These are phyloP conservation scores for Plectosphaerella sp. DNA, from an alignment of 2,329 filamentous ascomycete genomes.

Conservation along the genomic window DNA sequence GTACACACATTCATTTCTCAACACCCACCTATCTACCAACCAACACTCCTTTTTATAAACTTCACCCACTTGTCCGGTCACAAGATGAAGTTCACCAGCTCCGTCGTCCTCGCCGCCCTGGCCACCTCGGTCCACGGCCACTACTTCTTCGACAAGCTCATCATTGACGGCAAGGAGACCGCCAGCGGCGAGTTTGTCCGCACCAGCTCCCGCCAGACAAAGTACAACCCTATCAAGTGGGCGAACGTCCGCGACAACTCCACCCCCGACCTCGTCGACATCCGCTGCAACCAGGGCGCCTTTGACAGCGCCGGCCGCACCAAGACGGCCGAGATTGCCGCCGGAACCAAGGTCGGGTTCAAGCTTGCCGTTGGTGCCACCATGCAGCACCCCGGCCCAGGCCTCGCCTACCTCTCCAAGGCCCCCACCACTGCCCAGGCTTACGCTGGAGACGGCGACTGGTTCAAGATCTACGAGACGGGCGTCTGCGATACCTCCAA, in stretches of 20 bases:
- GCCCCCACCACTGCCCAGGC: constrained; percentile 34
- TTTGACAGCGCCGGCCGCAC: constrained; percentile 14
- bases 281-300: constrained; percentile 16
- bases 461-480: constrained; percentile 18
- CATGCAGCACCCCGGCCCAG: constrained; percentile 40
- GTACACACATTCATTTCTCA: too few relatives aligned
- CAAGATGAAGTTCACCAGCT: constrained; percentile 1
- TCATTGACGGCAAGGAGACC: constrained; percentile 1
- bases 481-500: constrained; percentile 11
- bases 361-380: constrained; percentile 44
- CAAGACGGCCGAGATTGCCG: constrained; percentile 12
- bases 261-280: constrained; percentile 3
- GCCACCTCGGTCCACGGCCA: constrained; percentile 1
- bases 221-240: constrained; percentile 13
- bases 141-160: constrained; percentile 5
- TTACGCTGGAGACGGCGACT: constrained; percentile 40
- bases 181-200: constrained; percentile 1
- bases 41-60: background rate
- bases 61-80: too few relatives aligned
- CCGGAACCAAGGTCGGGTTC: constrained; percentile 44
- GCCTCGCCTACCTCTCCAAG: constrained; percentile 37
- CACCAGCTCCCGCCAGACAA: constrained; percentile 1
- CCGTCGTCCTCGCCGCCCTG: background rate
- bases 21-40: too few relatives aligned
- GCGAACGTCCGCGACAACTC: constrained; percentile 2